Percentiles rank a stretch among this genome's conserved stretches.
These are phyloP conservation scores for Guillardia theta DNA, from an alignment of 78 protist species.

Conservation along the genomic window DNA sequence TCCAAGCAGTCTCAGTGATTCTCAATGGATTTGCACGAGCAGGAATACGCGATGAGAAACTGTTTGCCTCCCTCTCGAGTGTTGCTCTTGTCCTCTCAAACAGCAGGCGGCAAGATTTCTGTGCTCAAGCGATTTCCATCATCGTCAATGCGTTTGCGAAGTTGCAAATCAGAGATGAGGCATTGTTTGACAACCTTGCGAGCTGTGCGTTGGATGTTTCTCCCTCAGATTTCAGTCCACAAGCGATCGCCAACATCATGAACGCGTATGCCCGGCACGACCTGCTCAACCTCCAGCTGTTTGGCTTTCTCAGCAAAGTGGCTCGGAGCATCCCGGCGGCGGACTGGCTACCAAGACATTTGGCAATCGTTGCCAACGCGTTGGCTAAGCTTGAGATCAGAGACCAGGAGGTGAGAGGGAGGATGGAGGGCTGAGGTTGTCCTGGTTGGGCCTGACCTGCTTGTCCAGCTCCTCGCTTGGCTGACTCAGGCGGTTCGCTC, in stretches of 20 bases:
- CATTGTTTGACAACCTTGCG: not conserved
- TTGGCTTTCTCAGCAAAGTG: not conserved
- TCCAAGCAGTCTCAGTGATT: not conserved
- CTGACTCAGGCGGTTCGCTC: not conserved
- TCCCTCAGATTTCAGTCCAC: not conserved
- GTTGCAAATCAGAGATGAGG: not conserved
- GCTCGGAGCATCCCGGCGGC: not conserved
- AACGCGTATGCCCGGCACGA: not conserved
- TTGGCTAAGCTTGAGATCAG: not conserved
- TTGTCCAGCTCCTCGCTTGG: not conserved
- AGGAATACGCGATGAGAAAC: not conserved
- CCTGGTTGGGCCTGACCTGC: too few species aligned
- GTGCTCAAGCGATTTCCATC: not conserved
- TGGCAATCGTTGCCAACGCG: not conserved
- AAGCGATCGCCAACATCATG: not conserved
- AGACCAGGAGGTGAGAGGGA: too few species aligned
- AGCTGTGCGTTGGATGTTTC: not conserved
- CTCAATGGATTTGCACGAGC: not conserved
- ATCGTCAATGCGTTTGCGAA: constrained; percentile 13
- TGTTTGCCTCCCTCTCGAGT: not conserved
- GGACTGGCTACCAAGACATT: not conserved
- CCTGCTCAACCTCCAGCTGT: not conserved
- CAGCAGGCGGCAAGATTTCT: not conserved
- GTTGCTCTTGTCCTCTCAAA: not conserved
- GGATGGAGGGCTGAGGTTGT: too few species aligned